Base-by-base conservation (phyloP, 1,284 basidiomycete genomes). In the Irpex sp. region DNA sequence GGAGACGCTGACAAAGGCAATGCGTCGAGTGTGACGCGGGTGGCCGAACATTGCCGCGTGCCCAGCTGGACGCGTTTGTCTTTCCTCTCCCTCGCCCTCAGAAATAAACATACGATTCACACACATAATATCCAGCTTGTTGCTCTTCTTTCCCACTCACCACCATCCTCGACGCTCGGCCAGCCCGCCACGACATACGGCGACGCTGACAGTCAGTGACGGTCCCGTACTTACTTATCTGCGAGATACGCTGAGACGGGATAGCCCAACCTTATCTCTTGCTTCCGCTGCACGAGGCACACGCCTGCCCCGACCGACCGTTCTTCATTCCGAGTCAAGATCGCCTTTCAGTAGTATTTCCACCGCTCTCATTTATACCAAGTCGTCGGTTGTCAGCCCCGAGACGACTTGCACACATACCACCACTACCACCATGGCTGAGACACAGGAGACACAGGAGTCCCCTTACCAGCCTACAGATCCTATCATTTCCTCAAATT, bases 401-500 rank as follows among this genome's bases (percentile, higher is more conserved):
- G 17, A 9, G 49, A 26, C 52, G 31, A 34, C 62, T 61, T 61
- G 40, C 57, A 59, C 63, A 59, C 66, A 31, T 31, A 21, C 68
- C 17, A 36, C 62, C 58, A 72, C 68, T 62, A 60, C 66, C 66
- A 57, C 67, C 65, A 49, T 59, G 65, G 59, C 67, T 65, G 48
- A 62, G 38, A 47, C n/a, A 11, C 44, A n/a, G 49, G 13, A 17
- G 8, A 51, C 61, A 58, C 5, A 38, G 47, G 38, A 48, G 44
- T 8, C 51, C 8, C 37, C 47, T 40, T 73, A 70, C 63, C 72
- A 70, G 64, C 62, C 72, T 55, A 68, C 68, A 57, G 70, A 72
- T 65, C 64, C 70, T 56, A 65, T 73, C 62, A 66, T 71, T 54
- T 69, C 69, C 49, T 68, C 72, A 38, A 70, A 68, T 62, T 71